These are phyloP conservation scores for Micractinium sp. DNA, from an alignment of 139 green algal genomes.

Conservation along the genomic window DNA sequence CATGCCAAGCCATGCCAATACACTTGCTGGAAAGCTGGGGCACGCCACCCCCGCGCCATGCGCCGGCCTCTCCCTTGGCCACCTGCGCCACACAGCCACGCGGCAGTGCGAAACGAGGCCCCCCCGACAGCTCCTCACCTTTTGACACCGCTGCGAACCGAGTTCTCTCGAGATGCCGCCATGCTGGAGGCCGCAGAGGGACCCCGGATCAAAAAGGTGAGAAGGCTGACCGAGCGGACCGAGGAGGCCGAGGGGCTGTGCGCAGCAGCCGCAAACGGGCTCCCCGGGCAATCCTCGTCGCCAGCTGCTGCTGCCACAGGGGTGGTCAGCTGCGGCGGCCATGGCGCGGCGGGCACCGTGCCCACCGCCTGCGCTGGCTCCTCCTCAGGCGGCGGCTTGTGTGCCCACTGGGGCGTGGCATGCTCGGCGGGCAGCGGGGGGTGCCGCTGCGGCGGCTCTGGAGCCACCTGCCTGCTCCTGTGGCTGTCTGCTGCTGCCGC, in stretches of 20 bases:
- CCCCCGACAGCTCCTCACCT: neutral
- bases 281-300: neutral
- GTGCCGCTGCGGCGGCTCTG: neutral
- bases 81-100: neutral
- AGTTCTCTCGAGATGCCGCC: neutral
- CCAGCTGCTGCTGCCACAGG: neutral
- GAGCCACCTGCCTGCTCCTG: neutral
- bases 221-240: neutral
- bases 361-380: neutral
- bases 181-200: constrained; percentile 4
- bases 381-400: neutral
- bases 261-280: neutral
- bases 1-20: too few relatives aligned
- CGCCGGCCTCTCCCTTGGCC: too few relatives aligned
- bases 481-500: neutral
- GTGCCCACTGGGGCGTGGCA: neutral
- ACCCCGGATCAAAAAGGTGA: neutral
- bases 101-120: too few relatives aligned
- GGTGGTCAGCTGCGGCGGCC: neutral
- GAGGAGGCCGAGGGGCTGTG: neutral
- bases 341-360: neutral
- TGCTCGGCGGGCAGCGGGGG: neutral
- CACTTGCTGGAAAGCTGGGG: neutral
- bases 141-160: neutral
- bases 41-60: neutral